Evolutionary conservation across 768 basidiomycete genomes (phyloP), one percentile per base, ranked within the genome.

Genomic region (Rhizopogon salebrosus): DNA sequence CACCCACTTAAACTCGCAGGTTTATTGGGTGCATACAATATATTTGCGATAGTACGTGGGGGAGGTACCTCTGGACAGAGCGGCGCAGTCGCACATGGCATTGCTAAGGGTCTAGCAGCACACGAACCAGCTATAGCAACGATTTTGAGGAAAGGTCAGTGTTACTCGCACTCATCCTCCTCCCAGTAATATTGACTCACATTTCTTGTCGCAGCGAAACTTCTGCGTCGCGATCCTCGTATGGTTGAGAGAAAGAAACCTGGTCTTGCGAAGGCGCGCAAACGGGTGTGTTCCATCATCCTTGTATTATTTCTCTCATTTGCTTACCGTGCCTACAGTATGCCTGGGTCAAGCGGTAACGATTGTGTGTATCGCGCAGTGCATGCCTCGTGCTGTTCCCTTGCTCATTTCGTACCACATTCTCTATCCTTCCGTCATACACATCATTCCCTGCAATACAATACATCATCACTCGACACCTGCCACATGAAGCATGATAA

Each of bases 241-340:
- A 91, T 95, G 91, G 95, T 97, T 27, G 95, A 99, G 73, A 80
- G 95, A 62, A 99, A 99, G 76, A 99, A 99, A 80, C 91, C 95
- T 14, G 92, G 92, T 53, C 69, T 83, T 62, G 83, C 88, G 54
- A 97, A 97, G 75, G 93, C 95, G 54, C 84, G 95, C 70, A 94
- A 95, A 73, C 79, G 80, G 74, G 92, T 94, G 70, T 40, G 90
- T 83, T 26, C 11, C 14, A 46, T n/a, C 13, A 10, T 26, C 29
- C 34, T 16, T 51, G 11, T 49, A 16, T n/a, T 39, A 14, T 31
- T n/a, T 38, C 29, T 8, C 22, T 13, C 20, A 2, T n/a, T 43
- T 54, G 22, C 36, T 57, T 14, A 49, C 27, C 23, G 24, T 36
- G 54, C 18, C 39, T 8, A 57, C 68, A 92, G 90, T 89, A 90